These are phyloP conservation scores for Schwanniomyces occidentalis DNA, from an alignment of 805 yeast species.

Conservation along the genomic window DNA sequence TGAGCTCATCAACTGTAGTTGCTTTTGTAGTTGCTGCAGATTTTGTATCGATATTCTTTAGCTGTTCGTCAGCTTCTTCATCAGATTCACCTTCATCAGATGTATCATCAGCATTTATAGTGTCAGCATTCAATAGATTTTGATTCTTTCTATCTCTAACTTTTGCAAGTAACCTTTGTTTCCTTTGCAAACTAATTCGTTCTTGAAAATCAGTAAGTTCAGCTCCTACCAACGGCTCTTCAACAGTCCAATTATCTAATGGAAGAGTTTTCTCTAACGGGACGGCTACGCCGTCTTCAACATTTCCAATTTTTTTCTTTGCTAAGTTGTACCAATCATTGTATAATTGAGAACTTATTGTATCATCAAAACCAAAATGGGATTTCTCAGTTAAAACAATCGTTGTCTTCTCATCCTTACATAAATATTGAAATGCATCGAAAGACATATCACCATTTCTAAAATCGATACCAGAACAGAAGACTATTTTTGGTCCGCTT, in stretches of 20 bases:
- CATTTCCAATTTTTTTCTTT: conserved; percentile 30
- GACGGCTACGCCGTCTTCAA: conserved; percentile 65
- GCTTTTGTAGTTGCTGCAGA: conserved; percentile 5
- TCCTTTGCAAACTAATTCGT: conserved; percentile 47
- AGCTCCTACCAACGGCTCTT: conserved; percentile 49
- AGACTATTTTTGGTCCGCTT: conserved; percentile 75
- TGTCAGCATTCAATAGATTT: conserved; percentile 38
- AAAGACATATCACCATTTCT: conserved; percentile 63
- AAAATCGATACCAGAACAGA: conserved; percentile 69
- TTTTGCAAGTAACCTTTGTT: conserved; percentile 40
- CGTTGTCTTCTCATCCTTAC: conserved; percentile 66
- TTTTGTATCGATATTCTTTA: conserved; percentile 17
- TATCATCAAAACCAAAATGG: conserved; percentile 32
- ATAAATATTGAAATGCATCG: conserved; percentile 52
- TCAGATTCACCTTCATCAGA: conserved; percentile 35
- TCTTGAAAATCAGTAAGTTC: conserved; percentile 52
- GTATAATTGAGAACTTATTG: conserved; percentile 53
- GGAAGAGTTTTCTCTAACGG: conserved; percentile 47
- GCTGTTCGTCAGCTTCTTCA: conserved; percentile 31
- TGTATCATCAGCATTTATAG: conserved; percentile 31
- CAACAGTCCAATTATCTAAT: conserved; percentile 43
- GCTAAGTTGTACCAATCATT: conserved; percentile 53
- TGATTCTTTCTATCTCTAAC: conserved; percentile 42
- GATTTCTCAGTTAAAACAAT: conserved; percentile 74
- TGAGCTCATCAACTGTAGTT: conserved; percentile 29